Evolutionary conservation across 1,284 basidiomycete species (phyloP).

Genomic region (Rhodotorula sp.): DNA sequence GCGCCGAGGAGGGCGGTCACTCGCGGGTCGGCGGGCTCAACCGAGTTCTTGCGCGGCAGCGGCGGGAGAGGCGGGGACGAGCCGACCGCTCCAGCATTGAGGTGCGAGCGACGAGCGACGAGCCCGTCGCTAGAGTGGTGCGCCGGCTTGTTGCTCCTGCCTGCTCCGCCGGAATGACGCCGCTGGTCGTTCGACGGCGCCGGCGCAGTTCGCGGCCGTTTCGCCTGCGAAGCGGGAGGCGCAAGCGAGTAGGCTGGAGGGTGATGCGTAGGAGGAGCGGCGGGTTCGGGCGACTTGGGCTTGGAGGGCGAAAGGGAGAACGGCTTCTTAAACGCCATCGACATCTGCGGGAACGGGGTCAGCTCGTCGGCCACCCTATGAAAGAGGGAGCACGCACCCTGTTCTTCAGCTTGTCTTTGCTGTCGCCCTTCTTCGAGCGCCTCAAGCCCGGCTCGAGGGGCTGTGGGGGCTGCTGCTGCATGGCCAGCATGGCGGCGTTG

Average conservation of each 20-base stretch:
- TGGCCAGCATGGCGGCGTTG: slow-evolving; percentile 4
- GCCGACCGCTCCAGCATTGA: slow-evolving; percentile 17
- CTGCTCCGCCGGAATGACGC: not conserved
- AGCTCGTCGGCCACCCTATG: not conserved
- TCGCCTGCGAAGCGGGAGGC: not conserved
- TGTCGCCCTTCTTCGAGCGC: slow-evolving; percentile 10
- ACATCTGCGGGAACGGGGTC: slow-evolving; percentile 7
- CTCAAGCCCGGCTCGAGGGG: slow-evolving; percentile 21
- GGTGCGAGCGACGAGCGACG: slow-evolving; percentile 12
- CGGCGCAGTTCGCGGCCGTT: not conserved
- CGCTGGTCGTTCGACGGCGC: not conserved
- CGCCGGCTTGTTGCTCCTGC: slow-evolving; percentile 13
- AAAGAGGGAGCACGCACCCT: slow-evolving; percentile 9
- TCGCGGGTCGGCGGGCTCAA: not conserved
- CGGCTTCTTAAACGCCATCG: slow-evolving; percentile 25
- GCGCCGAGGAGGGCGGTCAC: not conserved
- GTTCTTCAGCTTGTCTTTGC: slow-evolving; percentile 24
- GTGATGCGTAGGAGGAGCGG: not conserved
- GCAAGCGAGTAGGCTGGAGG: not conserved
- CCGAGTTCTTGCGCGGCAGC: not conserved
- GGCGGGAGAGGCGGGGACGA: slow-evolving; percentile 21
- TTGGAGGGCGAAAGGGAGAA: slow-evolving; percentile 16
- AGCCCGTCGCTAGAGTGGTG: not conserved
- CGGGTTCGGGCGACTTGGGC: not conserved
- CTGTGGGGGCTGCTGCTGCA: not conserved